Base-by-base conservation (phyloP, 257 asterid species). In the Lycium barbarum region DNA sequence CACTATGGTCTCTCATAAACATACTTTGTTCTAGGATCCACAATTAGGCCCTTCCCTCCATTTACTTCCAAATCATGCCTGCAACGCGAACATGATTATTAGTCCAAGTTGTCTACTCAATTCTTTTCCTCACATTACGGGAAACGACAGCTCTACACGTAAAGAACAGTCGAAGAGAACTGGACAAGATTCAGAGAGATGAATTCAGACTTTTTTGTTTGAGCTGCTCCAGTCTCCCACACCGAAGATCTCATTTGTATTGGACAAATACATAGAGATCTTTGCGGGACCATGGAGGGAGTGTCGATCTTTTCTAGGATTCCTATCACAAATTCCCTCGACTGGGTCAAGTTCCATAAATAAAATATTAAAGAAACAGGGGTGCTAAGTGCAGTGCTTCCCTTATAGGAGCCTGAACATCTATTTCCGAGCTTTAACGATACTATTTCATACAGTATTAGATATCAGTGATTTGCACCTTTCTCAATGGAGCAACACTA, bases 51-150 rank as follows among this genome's bases (percentile, higher is more conserved):
- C 84, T 95, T 97, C 82, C 97, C 98, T 49, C 99, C 99, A 43
- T 97, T 97, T 81, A 97, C 98, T 85, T 95, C 99, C 83, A 97
- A 86, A 89, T 97, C 99, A 84, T 97, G 99, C 94, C 99, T 97
- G 97, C 92, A 86, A 51, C 80, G 13, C 9, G 7, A 74, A 74
- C 43, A 74, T 22, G 12, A 74, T 74, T 47, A 74, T 49, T 15
- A 74, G 62, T 22, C 17, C 81, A 74, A 47, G 36, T 74, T 49
- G n/a, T n/a, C 58, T 72, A 72, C 79, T 71, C 36, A 20, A 45
- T 72, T 72, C 38, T 43, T 13, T 72, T 67, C 51, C 7, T 13
- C 36, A 36, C 38, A 35, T 35, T 13, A 1, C 49, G 8, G 51
- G 13, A 70, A 40, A 70, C 8, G 7, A 70, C 33, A 68, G 26